Evolutionary conservation across 2,329 filamentous ascomycete genomes (phyloP), one percentile per base, ranked within the genome.

Genomic region (Keithomyces neogunnii): DNA sequence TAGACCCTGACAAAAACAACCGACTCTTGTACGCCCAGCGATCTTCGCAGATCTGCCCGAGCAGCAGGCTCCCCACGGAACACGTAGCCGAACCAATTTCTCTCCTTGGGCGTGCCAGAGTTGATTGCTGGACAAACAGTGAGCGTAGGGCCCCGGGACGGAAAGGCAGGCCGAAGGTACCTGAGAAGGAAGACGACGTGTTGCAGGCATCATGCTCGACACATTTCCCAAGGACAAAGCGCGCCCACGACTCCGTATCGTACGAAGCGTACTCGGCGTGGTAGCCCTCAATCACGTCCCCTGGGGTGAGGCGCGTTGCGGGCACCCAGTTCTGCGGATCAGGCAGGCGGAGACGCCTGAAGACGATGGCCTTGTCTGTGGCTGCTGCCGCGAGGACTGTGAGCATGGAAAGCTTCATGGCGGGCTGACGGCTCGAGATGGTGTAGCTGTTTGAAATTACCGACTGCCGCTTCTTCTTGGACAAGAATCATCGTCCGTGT

Each of bases 41-140:
- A 11, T 30, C 47, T 33, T 3, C 4, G 5, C 29, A 49, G 51
- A 29, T 53, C 33, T 5, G 19, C 3, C 36, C 42, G 4, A 13
- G 40, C 43, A 7, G 52, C 49, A 7, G 36, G 28, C 2, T 46
- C 52, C 5, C 52, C 52, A 3, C 49, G 48, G 39, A 51, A 53
- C 19, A 50, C 45, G 42, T 51, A 51, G 28, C 52, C 52, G 46
- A 51, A 53, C 52, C 52, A 53, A 26, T 4, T 19, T 9, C 52
- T 46, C 2, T 40, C 30, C n/a, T 47, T 44, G 11, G 48, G 38
- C 3, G 45, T 47, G 38, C 52, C 52, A 36, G 45, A 49, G 26
- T 53, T 53, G 52, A 51, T 51, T 19, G 49, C 52, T 53, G 30
- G 5, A 5, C 19, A 26, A 19, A 19, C 19, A 19, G 19, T 42